Conservation (phyloP, 768 basidiomycete species). For the Daedalea quercina region DNA sequence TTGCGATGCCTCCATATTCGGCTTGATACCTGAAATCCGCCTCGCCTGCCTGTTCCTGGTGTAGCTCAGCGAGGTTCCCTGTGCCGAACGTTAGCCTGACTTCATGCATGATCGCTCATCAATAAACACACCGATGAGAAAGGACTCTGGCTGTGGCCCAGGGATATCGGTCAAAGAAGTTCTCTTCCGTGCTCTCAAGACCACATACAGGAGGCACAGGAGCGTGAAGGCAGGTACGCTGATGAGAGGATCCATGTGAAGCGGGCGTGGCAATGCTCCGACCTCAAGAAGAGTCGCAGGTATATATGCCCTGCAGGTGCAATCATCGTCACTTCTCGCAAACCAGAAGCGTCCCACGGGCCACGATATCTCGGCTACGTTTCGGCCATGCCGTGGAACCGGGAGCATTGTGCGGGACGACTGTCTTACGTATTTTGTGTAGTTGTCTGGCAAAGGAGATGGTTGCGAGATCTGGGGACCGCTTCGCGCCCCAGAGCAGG, state of each 20-base stretch:
- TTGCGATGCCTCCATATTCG: slow-evolving; percentile 43
- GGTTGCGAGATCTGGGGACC: too few species aligned
- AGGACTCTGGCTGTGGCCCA: slow-evolving; percentile 44
- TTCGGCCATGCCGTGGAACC: background rate
- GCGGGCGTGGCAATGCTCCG: background rate
- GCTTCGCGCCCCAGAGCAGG: too few species aligned
- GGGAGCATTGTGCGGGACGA: too few species aligned
- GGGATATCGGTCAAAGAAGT: slow-evolving; percentile 39
- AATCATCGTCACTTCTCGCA: slow-evolving; percentile 20
- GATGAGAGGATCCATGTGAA: background rate
- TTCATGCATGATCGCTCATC: background rate
- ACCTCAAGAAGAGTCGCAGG: background rate
- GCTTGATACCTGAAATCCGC: slow-evolving; percentile 48
- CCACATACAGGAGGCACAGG: slow-evolving; percentile 9
- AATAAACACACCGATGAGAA: slow-evolving; percentile 33
- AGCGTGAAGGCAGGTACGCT: background rate
- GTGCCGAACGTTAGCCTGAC: background rate
- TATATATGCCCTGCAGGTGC: slow-evolving; percentile 20
- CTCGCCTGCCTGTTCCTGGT: slow-evolving; percentile 43
- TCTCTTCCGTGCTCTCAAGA: slow-evolving; percentile 17
- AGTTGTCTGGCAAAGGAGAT: too few species aligned
- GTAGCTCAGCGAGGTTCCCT: slow-evolving; percentile 46
- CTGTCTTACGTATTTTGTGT: too few species aligned
- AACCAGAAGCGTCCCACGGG: slow-evolving; percentile 22
- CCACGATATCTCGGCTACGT: slow-evolving; percentile 23